Evolutionary conservation across 805 yeast species (phyloP).

Genomic region (Tanozyma kutaoensis): DNA sequence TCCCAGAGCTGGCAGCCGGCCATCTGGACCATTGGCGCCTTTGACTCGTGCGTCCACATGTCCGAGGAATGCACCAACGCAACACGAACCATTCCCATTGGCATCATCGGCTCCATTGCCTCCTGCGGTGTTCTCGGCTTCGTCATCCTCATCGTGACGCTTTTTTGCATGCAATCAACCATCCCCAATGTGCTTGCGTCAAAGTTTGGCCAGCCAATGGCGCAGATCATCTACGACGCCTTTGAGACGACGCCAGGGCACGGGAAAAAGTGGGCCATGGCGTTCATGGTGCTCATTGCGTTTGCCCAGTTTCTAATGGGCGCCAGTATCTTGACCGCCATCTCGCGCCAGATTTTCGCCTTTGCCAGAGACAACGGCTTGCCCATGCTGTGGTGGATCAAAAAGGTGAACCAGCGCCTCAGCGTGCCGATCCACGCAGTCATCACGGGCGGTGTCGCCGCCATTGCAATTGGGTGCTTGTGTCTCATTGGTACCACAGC

Average conservation of each 20-base stretch:
- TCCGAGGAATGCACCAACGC: slow-evolving; percentile 60
- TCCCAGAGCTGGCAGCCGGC: slow-evolving; percentile 43
- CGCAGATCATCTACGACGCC: slow-evolving; percentile 49
- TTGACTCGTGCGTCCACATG: slow-evolving; percentile 63
- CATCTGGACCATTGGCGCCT: slow-evolving; percentile 66
- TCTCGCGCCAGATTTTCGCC: slow-evolving; percentile 63
- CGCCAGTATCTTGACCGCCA: slow-evolving; percentile 45
- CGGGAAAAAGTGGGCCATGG: slow-evolving; percentile 53
- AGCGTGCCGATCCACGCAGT: slow-evolving; percentile 54
- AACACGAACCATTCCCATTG: slow-evolving; percentile 48
- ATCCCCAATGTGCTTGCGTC: slow-evolving; percentile 6
- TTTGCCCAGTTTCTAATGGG: slow-evolving; percentile 58
- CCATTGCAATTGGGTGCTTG: slow-evolving; percentile 41
- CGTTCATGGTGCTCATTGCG: slow-evolving; percentile 44
- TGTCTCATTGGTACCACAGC: slow-evolving; percentile 48
- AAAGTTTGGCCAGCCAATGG: slow-evolving; percentile 42
- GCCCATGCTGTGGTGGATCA: slow-evolving; percentile 38
- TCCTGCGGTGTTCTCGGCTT: slow-evolving; percentile 49
- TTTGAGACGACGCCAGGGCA: slow-evolving; percentile 14
- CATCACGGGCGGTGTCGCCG: slow-evolving; percentile 31
- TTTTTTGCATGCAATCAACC: slow-evolving; percentile 38
- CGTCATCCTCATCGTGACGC: slow-evolving; percentile 36
- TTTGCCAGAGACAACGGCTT: slow-evolving; percentile 68
- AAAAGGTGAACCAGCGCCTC: slow-evolving; percentile 39
- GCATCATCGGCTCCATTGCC: slow-evolving; percentile 46